Evolutionary conservation across 2,329 filamentous ascomycete species (phyloP).

Genomic region (Fusarium graminum): DNA sequence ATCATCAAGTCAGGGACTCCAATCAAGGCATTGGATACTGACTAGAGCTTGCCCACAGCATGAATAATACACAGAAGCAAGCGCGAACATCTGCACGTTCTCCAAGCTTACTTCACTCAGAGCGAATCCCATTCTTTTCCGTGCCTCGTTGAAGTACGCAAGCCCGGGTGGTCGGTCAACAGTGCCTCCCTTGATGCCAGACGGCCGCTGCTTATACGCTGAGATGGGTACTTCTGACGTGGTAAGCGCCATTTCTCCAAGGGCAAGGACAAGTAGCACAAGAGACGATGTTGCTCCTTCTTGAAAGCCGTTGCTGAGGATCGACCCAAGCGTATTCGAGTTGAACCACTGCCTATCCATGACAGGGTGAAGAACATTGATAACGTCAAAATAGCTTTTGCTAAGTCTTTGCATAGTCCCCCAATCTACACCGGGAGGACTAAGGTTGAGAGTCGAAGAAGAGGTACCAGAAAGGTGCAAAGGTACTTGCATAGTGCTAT

Average conservation of each 20-base stretch:
- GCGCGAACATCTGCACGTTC: slow-evolving; percentile 69
- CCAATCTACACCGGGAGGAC: slow-evolving; percentile 55
- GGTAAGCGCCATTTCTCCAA: slow-evolving; percentile 70
- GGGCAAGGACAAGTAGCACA: slow-evolving; percentile 68
- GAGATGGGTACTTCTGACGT: slow-evolving; percentile 62
- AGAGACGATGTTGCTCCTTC: slow-evolving; percentile 65
- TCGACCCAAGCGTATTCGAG: slow-evolving; percentile 59
- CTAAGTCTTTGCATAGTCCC: slow-evolving; percentile 64
- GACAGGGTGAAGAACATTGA: slow-evolving; percentile 70
- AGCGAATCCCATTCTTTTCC: slow-evolving; percentile 70
- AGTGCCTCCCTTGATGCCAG: slow-evolving; percentile 67
- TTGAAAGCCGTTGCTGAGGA: slow-evolving; percentile 61
- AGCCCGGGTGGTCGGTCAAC: slow-evolving; percentile 66
- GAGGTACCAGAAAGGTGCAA: slow-evolving; percentile 39
- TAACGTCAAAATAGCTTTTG: slow-evolving; percentile 70
- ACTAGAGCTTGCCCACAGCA: slow-evolving; percentile 66
- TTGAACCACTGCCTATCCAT: slow-evolving; percentile 69
- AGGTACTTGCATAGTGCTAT: slow-evolving; percentile 38
- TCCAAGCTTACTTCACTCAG: slow-evolving; percentile 68
- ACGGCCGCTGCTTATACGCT: slow-evolving; percentile 59
- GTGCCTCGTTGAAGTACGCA: slow-evolving; percentile 72
- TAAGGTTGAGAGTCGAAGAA: slow-evolving; percentile 28
- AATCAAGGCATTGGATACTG: slow-evolving; percentile 41
- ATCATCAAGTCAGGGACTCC: background rate
- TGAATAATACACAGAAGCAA: slow-evolving; percentile 68